Evolutionary conservation across 2,329 filamentous ascomycete genomes (phyloP).

Genomic region (Pseudomassariella vexata): DNA sequence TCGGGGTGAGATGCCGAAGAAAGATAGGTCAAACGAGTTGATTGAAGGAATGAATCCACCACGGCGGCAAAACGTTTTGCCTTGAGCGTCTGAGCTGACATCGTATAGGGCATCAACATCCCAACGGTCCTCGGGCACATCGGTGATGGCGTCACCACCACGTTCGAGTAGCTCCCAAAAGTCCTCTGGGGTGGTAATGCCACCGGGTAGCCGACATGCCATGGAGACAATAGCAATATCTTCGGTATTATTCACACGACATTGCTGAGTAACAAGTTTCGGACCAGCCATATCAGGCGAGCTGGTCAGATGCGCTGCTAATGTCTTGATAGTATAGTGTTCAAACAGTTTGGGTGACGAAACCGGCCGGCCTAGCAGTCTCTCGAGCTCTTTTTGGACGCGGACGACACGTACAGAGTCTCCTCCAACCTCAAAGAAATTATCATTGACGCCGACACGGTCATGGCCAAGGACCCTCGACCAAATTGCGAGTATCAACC

Average conservation of each 20-base stretch:
- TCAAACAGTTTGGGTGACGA: slow-evolving; percentile 18
- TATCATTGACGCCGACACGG: slow-evolving; percentile 16
- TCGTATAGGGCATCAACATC: slow-evolving; percentile 11
- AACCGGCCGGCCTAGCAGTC: slow-evolving; percentile 13
- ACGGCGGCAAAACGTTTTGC: slow-evolving; percentile 19
- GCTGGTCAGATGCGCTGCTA: slow-evolving; percentile 16
- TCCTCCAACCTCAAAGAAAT: slow-evolving; percentile 23
- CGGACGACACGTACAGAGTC: slow-evolving; percentile 20
- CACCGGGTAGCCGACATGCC: slow-evolving; percentile 29
- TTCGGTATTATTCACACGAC: slow-evolving; percentile 5
- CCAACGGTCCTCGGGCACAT: slow-evolving; percentile 24
- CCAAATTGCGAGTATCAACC: slow-evolving; percentile 18
- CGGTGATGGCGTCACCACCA: slow-evolving; percentile 17
- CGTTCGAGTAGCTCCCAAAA: slow-evolving; percentile 27
- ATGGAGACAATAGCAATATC: slow-evolving; percentile 24
- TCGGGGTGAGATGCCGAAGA: slow-evolving; percentile 20
- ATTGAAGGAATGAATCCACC: slow-evolving; percentile 17
- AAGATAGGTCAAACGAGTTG: slow-evolving; percentile 15
- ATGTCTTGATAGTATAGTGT: slow-evolving; percentile 20
- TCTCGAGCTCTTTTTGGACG: slow-evolving; percentile 20
- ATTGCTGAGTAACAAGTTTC: background rate
- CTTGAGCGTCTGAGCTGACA: slow-evolving; percentile 27
- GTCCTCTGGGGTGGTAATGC: slow-evolving; percentile 18
- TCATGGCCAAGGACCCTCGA: slow-evolving; percentile 17
- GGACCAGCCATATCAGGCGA: background rate